Evolutionary conservation across 139 green algal genomes (phyloP).

Genomic region (Zygnema circumcarinatum): DNA sequence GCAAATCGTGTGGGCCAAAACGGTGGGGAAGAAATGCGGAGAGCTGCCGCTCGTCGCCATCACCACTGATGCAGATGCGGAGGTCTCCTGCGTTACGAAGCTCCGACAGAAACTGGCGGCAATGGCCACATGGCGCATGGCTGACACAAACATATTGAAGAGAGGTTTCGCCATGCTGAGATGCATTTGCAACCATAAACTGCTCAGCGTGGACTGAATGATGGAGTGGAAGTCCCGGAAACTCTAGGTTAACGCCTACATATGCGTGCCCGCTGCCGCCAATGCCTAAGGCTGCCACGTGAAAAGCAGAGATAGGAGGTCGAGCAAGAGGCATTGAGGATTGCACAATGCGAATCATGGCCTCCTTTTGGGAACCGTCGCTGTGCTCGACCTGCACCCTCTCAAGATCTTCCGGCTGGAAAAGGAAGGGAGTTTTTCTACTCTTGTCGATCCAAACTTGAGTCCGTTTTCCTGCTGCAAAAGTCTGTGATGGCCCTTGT

Average conservation of each 20-base stretch:
- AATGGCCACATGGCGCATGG: slow-evolving; percentile 69
- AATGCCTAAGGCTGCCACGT: slow-evolving; percentile 62
- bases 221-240: slow-evolving; percentile 60
- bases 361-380: background rate
- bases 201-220: slow-evolving; percentile 70
- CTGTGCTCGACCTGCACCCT: background rate
- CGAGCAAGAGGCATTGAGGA: slow-evolving; percentile 16
- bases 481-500: background rate
- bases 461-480: background rate
- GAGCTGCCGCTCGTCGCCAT: background rate
- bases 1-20: slow-evolving; percentile 66
- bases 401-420: background rate
- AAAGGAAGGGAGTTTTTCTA: background rate
- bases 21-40: slow-evolving; percentile 55
- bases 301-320: slow-evolving; percentile 63
- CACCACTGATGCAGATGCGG: slow-evolving; percentile 21
- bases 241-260: slow-evolving; percentile 69
- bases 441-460: background rate
- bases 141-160: slow-evolving; percentile 57
- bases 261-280: slow-evolving; percentile 57
- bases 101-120: slow-evolving; percentile 67
- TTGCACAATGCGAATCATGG: background rate
- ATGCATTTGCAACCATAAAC: slow-evolving; percentile 62
- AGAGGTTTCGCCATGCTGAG: slow-evolving; percentile 41
- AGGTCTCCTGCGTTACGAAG: slow-evolving; percentile 43